Percentiles rank a stretch among this genome's conserved stretches.
Conservation (phyloP, 1,284 basidiomycete species). For the Cystobasidiaceae sp. region DNA sequence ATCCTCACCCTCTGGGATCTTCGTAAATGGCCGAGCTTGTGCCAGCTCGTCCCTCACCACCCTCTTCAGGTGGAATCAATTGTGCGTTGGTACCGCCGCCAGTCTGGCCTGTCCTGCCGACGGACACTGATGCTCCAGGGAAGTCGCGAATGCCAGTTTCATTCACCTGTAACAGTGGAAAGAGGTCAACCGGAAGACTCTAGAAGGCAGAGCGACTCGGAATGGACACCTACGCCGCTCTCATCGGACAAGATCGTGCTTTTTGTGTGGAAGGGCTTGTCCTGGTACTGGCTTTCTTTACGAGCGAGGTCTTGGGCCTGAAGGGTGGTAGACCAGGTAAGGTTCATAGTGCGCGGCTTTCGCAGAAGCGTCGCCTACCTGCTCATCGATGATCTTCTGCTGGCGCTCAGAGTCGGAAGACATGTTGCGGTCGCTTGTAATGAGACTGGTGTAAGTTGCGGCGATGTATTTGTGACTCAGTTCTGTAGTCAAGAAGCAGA, state of each 20-base stretch:
- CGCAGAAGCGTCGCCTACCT: not conserved
- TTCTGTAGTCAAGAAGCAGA: too few relatives aligned
- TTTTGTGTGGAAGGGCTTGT: not conserved
- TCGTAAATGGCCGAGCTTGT: slow-evolving; percentile 20
- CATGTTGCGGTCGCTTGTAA: not conserved
- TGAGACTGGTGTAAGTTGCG: too few relatives aligned
- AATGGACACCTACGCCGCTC: not conserved
- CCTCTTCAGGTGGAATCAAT: slow-evolving; percentile 23
- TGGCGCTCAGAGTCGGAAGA: slow-evolving; percentile 3
- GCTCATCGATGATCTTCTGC: slow-evolving; percentile 3
- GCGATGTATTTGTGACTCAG: too few relatives aligned
- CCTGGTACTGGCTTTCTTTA: not conserved
- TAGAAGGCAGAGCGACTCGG: not conserved
- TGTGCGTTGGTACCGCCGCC: slow-evolving; percentile 20
- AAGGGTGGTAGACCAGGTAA: not conserved
- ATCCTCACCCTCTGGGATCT: slow-evolving; percentile 26
- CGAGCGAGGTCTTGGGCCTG: slow-evolving; percentile 15
- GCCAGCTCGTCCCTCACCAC: slow-evolving; percentile 9
- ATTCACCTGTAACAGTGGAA: not conserved
- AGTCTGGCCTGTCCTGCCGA: slow-evolving; percentile 27
- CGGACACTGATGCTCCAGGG: slow-evolving; percentile 8
- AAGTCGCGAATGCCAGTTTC: slow-evolving; percentile 5
- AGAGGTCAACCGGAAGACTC: not conserved
- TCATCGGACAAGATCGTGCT: slow-evolving; percentile 21
- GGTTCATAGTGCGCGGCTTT: not conserved